Evolutionary conservation across 139 green algal species (phyloP).

Genomic region (Picochlorum costavermella): DNA sequence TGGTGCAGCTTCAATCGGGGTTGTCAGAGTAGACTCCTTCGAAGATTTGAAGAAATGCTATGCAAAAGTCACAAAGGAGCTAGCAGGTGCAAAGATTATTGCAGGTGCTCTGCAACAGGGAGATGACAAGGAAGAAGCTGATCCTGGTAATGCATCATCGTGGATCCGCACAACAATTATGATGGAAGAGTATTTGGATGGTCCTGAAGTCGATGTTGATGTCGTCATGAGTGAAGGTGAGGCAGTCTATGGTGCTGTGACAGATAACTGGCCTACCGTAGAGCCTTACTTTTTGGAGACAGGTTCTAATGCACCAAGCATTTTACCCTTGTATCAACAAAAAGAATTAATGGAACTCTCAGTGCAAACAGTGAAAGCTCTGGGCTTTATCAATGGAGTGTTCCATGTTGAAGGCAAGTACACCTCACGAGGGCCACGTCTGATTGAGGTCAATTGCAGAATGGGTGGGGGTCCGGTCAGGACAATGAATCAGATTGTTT

Average conservation of each 20-base stretch:
- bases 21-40: constrained; percentile 66
- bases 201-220: constrained; percentile 76
- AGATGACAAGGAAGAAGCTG: constrained; percentile 25
- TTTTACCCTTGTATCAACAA: constrained; percentile 64
- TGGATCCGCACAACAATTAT: constrained; percentile 77
- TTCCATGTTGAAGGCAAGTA: constrained; percentile 89
- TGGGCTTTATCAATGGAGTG: constrained; percentile 46
- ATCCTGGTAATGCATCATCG: constrained; percentile 29
- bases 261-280: constrained; percentile 70
- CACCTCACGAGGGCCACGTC: constrained; percentile 58
- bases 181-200: constrained; percentile 87
- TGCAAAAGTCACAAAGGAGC: constrained; percentile 21
- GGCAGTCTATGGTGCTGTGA: constrained; percentile 72
- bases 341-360: constrained; percentile 65
- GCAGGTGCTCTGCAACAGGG: constrained; percentile 64
- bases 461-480: constrained; percentile 84
- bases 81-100: constrained; percentile 46
- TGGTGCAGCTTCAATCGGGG: constrained; percentile 77
- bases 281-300: constrained; percentile 95
- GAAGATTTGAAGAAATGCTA: constrained; percentile 44
- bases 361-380: constrained; percentile 50
- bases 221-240: constrained; percentile 70
- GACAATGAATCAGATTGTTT: constrained; percentile 50
- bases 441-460: constrained; percentile 87
- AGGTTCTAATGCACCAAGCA: constrained; percentile 74